Evolutionary conservation across 2,329 filamentous ascomycete genomes (phyloP).

Genomic region (Alternaria sp.): DNA sequence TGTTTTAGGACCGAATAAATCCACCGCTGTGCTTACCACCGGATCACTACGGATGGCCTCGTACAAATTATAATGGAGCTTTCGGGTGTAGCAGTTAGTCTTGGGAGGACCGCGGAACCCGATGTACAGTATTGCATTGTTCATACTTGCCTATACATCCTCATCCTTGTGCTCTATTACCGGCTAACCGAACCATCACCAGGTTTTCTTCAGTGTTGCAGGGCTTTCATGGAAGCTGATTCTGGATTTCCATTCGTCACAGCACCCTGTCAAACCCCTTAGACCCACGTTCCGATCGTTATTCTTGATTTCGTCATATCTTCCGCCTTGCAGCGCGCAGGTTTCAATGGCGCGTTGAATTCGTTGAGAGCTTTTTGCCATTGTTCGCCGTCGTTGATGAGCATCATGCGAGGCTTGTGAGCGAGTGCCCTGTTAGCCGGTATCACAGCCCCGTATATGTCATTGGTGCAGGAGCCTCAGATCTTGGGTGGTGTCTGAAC

Average conservation of each 20-base stretch:
- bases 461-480: slow-evolving; percentile 24
- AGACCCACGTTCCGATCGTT: slow-evolving; percentile 20
- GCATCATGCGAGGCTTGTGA: slow-evolving; percentile 32
- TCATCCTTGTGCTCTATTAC: slow-evolving; percentile 41
- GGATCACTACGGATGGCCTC: slow-evolving; percentile 1
- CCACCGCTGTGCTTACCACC: slow-evolving; percentile 1
- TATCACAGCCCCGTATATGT: slow-evolving; percentile 34
- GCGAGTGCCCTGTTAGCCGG: slow-evolving; percentile 23
- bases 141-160: slow-evolving; percentile 21
- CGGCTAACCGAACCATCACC: slow-evolving; percentile 25
- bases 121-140: neutral
- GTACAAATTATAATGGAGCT: neutral
- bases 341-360: slow-evolving; percentile 30
- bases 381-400: slow-evolving; percentile 26
- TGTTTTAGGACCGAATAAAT: neutral
- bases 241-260: slow-evolving; percentile 30
- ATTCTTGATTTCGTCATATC: slow-evolving; percentile 28
- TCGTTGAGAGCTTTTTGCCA: slow-evolving; percentile 32
- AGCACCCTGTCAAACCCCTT: slow-evolving; percentile 21
- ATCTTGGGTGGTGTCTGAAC: slow-evolving; percentile 9
- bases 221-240: slow-evolving; percentile 17
- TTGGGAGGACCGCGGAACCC: neutral
- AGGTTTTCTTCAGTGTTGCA: slow-evolving; percentile 16
- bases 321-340: slow-evolving; percentile 36
- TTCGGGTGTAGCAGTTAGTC: neutral